Evolutionary conservation across 2,329 filamentous ascomycete species (phyloP).

Genomic region (Arachnomyces sp.): DNA sequence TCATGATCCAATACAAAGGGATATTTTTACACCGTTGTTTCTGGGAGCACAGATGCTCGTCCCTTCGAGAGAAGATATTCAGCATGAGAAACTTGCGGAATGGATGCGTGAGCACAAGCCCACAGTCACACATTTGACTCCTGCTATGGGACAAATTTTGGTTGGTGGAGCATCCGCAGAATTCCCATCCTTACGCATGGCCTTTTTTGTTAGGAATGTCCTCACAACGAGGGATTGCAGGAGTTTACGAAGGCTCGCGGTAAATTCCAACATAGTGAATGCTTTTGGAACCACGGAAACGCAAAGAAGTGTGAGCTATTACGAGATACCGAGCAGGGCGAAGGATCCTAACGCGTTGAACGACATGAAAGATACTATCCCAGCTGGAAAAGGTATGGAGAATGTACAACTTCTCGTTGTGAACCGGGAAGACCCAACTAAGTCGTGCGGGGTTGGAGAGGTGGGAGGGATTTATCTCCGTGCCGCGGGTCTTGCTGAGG

Average conservation of each 20-base stretch:
- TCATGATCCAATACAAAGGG: conserved; percentile 47
- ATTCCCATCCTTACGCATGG: conserved; percentile 68
- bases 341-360: conserved; percentile 57
- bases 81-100: conserved; percentile 75
- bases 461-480: conserved; percentile 78
- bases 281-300: conserved; percentile 89
- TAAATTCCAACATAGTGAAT: conserved; percentile 69
- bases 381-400: conserved; percentile 77
- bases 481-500: conserved; percentile 75
- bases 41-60: conserved; percentile 72
- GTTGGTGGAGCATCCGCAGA: conserved; percentile 72
- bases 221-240: conserved; percentile 77
- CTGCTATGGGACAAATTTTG: conserved; percentile 92
- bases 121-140: conserved; percentile 82
- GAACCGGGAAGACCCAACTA: conserved; percentile 57
- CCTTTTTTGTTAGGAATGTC: conserved; percentile 89
- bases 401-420: conserved; percentile 86
- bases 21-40: conserved; percentile 89
- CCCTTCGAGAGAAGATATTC: conserved; percentile 74
- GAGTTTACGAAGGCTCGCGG: conserved; percentile 65
- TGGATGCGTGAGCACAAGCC: conserved; percentile 74
- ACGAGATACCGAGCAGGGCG: conserved; percentile 60
- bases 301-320: conserved; percentile 73
- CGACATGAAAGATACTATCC: conserved; percentile 65
- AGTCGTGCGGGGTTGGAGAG: conserved; percentile 71